A percentile compares a stretch with the other conserved stretches of the same genome.
phyloP scores from a whole-genome alignment of 345 rosid genomes.

The Excoecaria agallocha region DNA sequence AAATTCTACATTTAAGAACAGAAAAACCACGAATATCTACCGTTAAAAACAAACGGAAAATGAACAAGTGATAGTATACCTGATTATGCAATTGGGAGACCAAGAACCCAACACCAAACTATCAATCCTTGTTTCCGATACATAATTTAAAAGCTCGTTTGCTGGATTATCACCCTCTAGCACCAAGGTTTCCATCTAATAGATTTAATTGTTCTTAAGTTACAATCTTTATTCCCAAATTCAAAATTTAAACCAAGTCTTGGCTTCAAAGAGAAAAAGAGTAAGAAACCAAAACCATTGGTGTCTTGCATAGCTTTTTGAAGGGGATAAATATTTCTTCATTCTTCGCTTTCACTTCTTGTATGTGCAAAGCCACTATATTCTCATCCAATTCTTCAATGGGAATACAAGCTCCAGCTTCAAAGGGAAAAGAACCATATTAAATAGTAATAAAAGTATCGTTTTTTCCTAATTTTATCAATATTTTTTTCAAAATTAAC shows the following conservation, averaged over 20 bases:
- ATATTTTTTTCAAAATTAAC: not conserved
- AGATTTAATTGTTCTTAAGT: constrained; percentile 2
- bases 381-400: constrained; percentile 61
- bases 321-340: constrained; percentile 51
- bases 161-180: constrained; percentile 72
- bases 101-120: constrained; percentile 74
- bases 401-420: constrained; percentile 66
- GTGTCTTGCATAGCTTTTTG: constrained; percentile 45
- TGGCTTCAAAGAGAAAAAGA: not conserved
- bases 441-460: too few relatives aligned
- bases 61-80: constrained; percentile 35
- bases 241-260: not conserved
- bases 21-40: not conserved
- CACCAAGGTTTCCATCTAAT: constrained; percentile 68
- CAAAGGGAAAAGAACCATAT: not conserved
- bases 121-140: constrained; percentile 44
- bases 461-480: not conserved
- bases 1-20: not conserved
- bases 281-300: constrained; percentile 25
- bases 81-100: constrained; percentile 44
- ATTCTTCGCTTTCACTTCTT: constrained; percentile 49
- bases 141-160: constrained; percentile 48
- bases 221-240: not conserved
- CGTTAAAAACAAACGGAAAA: not conserved
- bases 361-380: constrained; percentile 56